phyloP scores from a whole-genome alignment of 1,284 basidiomycete species.

The Earliella scabrosa region DNA sequence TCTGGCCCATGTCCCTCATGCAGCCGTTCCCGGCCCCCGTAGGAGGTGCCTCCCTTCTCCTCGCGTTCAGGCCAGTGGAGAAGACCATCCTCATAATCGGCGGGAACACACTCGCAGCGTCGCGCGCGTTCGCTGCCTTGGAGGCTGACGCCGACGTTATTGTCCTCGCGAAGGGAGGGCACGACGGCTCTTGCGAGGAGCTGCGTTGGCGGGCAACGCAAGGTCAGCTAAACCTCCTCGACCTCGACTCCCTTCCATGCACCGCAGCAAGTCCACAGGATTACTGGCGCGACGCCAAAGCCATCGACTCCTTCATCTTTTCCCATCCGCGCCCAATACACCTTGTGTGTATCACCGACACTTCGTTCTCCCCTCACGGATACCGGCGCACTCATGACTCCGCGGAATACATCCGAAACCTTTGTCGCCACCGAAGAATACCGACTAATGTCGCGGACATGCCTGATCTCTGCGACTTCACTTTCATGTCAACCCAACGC shows the following conservation, averaged over 20 bases:
- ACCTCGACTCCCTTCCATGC: conserved; percentile 53
- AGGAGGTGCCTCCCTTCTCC: conserved; percentile 76
- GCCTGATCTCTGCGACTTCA: conserved; percentile 87
- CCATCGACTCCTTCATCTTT: conserved; percentile 52
- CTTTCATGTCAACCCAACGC: conserved; percentile 88
- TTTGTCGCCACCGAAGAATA: conserved; percentile 64
- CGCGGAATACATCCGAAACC: conserved; percentile 55
- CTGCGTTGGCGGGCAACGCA: conserved; percentile 64
- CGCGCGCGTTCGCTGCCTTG: conserved; percentile 79
- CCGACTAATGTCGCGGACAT: conserved; percentile 89
- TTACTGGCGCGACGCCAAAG: conserved; percentile 42
- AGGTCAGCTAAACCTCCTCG: conserved; percentile 58
- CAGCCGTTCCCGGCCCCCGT: conserved; percentile 44
- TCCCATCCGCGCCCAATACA: conserved; percentile 40
- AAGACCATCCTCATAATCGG: conserved; percentile 76
- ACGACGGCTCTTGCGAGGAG: conserved; percentile 67
- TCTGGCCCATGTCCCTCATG: conserved; percentile 15
- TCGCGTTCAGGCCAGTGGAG: conserved; percentile 71
- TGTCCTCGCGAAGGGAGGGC: conserved; percentile 58
- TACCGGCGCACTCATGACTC: conserved; percentile 51
- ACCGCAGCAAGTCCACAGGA: conserved; percentile 33
- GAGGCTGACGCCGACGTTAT: conserved; percentile 82
- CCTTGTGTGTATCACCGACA: conserved; percentile 79
- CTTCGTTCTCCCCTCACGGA: conserved; percentile 40
- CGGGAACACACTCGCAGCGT: conserved; percentile 76